phyloP scores from a whole-genome alignment of 108 stramenopile genomes.

The Nannochloropsis salina region DNA sequence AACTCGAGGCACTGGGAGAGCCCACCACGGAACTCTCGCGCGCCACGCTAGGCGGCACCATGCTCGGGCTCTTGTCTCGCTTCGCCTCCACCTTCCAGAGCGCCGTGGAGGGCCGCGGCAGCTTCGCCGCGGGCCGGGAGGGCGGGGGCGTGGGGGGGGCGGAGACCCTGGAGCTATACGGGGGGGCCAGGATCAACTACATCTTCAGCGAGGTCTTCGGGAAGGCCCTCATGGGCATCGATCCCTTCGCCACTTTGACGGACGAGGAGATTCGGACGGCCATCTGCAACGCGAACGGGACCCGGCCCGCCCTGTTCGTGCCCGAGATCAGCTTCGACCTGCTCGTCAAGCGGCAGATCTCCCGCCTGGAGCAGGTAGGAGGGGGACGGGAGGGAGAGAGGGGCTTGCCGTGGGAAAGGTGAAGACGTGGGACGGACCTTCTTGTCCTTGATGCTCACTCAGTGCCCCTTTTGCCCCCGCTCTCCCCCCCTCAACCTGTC shows the following conservation, averaged over 20 bases:
- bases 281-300: constrained; percentile 84
- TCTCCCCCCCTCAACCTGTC: not conserved
- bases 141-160: not conserved
- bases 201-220: constrained; percentile 91
- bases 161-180: constrained; percentile 77
- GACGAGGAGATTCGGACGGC: constrained; percentile 96
- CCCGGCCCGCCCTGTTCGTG: constrained; percentile 86
- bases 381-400: constrained; percentile 20
- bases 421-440: not conserved
- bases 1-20: constrained; percentile 48
- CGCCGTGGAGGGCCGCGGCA: constrained; percentile 43
- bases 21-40: constrained; percentile 45
- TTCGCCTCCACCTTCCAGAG: constrained; percentile 64
- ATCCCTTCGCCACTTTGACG: constrained; percentile 84
- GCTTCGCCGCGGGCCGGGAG: constrained; percentile 64
- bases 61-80: constrained; percentile 78
- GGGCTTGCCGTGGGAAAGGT: not conserved
- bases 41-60: constrained; percentile 62
- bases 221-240: constrained; percentile 68
- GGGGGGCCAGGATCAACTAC: constrained; percentile 84
- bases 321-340: constrained; percentile 94
- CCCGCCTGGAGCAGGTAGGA: constrained; percentile 83
- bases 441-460: not conserved
- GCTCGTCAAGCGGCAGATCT: constrained; percentile 82
- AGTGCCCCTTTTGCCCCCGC: not conserved